Base-by-base conservation (phyloP, 2,329 filamentous ascomycete genomes). In the Diaporthe sp. region DNA sequence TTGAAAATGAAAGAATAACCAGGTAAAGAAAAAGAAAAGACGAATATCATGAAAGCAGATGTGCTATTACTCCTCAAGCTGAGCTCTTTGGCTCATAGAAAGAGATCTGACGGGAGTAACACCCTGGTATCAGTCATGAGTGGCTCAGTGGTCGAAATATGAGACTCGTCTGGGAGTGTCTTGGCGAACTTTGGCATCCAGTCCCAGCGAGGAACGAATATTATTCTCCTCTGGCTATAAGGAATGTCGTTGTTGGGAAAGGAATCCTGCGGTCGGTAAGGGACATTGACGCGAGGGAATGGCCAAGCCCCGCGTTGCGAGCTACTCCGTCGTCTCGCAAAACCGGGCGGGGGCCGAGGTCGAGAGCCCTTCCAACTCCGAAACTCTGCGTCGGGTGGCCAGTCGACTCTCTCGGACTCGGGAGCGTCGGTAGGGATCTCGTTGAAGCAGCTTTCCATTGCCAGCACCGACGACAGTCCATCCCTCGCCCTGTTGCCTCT, bases 361-460 rank as follows among this genome's bases (percentile, higher is more conserved):
- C 49, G 60, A 34, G 17, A 58, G n/a, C 47, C 39, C 51, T 34
- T 60, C 74, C 70, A 73, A 65, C 28, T 61, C 7, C 20, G 37
- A 44, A 61, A 74, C 53, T 71, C 53, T 37, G 20, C 25, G 31
- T 51, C 57, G 4, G 73, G 65, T 7, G 65, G 73, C 65, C 73
- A 74, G 55, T 71, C 73, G 10, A 60, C 42, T 17, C 25, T 31
- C 34, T 71, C 65, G 20, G 28, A 37, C 6, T 63, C 53, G 22
- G 53, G n/a, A 8, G 34, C 15, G 53, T 61, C 53, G 17, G 42
- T 20, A 22, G 65, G 42, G 20, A 71, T 51, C 55, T 71, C 73
- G 25, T 74, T 71, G 44, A 74, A 74, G 34, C 73, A 74, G 20
- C 31, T 61, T 13, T 74, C 44, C 63, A 53, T 71, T 25, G 73